Conservation (phyloP, 305 asterid species). For the Rubia tinctorum region DNA sequence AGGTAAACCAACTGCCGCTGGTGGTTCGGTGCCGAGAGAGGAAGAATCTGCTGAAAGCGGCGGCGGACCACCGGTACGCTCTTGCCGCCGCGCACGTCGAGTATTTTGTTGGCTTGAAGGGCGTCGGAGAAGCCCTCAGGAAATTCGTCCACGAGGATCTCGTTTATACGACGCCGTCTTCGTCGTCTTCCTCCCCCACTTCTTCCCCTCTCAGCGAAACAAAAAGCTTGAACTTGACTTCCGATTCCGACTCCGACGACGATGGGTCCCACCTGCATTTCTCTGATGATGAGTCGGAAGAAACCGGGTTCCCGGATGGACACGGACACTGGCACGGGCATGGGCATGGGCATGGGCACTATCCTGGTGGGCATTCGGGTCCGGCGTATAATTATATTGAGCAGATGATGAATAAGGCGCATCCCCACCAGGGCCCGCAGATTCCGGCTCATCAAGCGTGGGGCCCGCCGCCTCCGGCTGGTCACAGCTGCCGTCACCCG, state of each 20-base stretch:
- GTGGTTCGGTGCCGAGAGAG: constrained; percentile 84
- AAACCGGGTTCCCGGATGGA: too few relatives aligned
- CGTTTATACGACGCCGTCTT: too few relatives aligned
- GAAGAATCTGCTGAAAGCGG: constrained; percentile 65
- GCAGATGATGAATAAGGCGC: constrained; percentile 35
- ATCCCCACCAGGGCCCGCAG: constrained; percentile 31
- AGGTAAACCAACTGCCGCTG: constrained; percentile 64
- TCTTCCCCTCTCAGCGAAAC: too few relatives aligned
- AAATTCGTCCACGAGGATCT: constrained; percentile 88
- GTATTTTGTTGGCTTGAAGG: constrained; percentile 71
- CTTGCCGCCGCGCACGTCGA: constrained; percentile 86
- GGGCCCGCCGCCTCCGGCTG: too few relatives aligned
- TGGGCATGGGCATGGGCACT: too few relatives aligned
- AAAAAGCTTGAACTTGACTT: too few relatives aligned
- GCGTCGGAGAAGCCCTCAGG: constrained; percentile 79
- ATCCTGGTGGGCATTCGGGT: constrained; percentile 8
- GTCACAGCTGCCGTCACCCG: constrained; percentile 18
- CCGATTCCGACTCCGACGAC: too few relatives aligned
- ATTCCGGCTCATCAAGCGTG: constrained; percentile 18
- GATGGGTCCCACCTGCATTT: too few relatives aligned
- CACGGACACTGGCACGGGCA: too few relatives aligned
- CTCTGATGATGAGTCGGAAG: too few relatives aligned
- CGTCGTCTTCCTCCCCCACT: too few relatives aligned
- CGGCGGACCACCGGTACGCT: constrained; percentile 84
- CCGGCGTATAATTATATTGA: constrained; percentile 13